phyloP scores from a whole-genome alignment of 441 rosid species.

The Brassica balearica region DNA sequence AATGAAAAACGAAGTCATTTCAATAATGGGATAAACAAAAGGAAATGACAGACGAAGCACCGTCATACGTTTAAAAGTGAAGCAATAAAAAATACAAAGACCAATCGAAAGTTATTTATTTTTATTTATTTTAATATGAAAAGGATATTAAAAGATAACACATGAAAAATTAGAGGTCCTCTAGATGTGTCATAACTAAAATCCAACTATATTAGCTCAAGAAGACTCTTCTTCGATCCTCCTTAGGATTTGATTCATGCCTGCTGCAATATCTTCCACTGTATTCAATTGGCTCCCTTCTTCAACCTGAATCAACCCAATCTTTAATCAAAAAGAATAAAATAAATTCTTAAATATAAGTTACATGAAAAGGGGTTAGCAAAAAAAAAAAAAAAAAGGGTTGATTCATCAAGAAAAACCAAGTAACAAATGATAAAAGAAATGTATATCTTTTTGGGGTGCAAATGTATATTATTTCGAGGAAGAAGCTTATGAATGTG shows the following conservation, averaged over 20 bases:
- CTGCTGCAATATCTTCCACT: constrained; percentile 72
- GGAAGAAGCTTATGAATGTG: constrained; percentile 40
- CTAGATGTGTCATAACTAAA: constrained; percentile 33
- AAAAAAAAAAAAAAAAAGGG: too few species aligned
- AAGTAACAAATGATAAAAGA: neutral
- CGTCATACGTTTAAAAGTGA: neutral
- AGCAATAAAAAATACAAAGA: constrained; percentile 9
- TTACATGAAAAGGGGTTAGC: constrained; percentile 8
- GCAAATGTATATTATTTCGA: constrained; percentile 20
- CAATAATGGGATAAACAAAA: neutral
- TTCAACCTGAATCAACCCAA: constrained; percentile 51
- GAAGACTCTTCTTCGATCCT: constrained; percentile 64
- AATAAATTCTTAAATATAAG: neutral
- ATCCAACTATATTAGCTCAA: constrained; percentile 37
- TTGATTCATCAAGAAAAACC: constrained; percentile 9
- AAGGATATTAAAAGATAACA: constrained; percentile 23
- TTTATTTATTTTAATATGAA: constrained; percentile 24
- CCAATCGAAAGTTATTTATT: neutral
- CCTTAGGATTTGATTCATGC: constrained; percentile 55
- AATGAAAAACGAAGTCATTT: neutral
- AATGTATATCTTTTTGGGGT: neutral
- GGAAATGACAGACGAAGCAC: neutral
- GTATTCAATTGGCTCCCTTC: constrained; percentile 67
- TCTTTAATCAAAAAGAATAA: neutral
- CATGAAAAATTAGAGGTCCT: constrained; percentile 38